Base-by-base conservation (phyloP, 345 rosid genomes). In the Acer campestre region DNA sequence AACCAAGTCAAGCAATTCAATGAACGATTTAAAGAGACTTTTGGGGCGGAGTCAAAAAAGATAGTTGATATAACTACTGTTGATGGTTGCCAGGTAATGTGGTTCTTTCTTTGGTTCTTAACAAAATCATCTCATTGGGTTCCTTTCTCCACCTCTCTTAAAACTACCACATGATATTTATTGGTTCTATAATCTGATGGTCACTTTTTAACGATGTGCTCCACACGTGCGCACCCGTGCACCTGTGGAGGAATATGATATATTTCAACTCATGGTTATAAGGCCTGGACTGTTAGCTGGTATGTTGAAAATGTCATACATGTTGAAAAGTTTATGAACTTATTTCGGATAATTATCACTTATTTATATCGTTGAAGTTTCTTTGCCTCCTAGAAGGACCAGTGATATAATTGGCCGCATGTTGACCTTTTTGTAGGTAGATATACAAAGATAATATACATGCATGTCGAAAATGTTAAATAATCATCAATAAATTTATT, bases 71-170 rank as follows among this genome's bases (percentile, higher is more conserved):
- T 96, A 71, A 92, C 90, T 73, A 96, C 97, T 11, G 94, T 94
- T 53, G 98, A 96, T 76, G 99, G 99, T 71, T 96, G 94, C 85
- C 99, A 96, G 99, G 99, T 95, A 83, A 77, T 67, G 63, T 69
- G 42, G 38, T 56, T 10, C 48, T 40, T 40, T 40, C 44, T 44
- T 44, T 44, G 11, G 48, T 31, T 59, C 56, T 71, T 53, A 77
- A 22, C 18, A 42, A 27, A 71, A n/a, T 31, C 22, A 49, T 4
- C 44, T 67, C 5, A 38, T 46, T n/a, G 11, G 6, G 2, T 42
- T 61, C 23, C 16, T 59, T 61, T 55, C 38, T 3, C 23, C 35
- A 13, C 20, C n/a, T 55, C 4, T 55, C 13, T 71, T 25, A 35
- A 55, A 55, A 35, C 11, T 20, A 42, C 27, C 35, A 14, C 31